phyloP scores from a whole-genome alignment of 192 early-diverging fungal genomes.

The Spizellomyces sp. region DNA sequence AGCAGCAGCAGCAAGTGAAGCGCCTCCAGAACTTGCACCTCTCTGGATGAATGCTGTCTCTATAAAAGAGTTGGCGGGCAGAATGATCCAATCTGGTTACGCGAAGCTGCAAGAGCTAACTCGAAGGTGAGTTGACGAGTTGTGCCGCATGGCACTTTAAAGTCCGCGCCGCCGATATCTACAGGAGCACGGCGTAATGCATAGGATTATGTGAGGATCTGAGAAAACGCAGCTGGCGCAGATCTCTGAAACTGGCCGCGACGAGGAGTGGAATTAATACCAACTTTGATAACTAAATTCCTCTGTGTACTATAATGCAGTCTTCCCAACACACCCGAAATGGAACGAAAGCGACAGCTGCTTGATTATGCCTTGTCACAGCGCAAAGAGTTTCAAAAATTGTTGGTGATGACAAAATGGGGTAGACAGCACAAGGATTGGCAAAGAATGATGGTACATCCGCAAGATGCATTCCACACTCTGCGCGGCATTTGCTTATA shows the following conservation, averaged over 20 bases:
- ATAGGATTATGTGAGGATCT: too few species aligned
- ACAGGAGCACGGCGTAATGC: too few species aligned
- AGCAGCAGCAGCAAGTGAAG: too few species aligned
- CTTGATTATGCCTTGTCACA: slow-evolving; percentile 10
- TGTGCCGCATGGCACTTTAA: neutral
- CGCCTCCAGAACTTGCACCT: too few species aligned
- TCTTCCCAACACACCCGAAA: neutral
- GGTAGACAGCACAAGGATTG: neutral
- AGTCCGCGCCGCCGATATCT: neutral
- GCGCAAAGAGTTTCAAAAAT: slow-evolving; percentile 11
- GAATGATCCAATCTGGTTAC: slow-evolving; percentile 18
- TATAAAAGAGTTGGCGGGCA: slow-evolving; percentile 15
- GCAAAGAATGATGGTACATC: too few species aligned
- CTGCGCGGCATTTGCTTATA: too few species aligned
- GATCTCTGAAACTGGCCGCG: neutral
- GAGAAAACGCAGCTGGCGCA: too few species aligned
- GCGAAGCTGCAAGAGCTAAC: slow-evolving; percentile 6
- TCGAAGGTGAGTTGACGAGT: slow-evolving; percentile 5
- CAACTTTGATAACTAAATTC: too few species aligned
- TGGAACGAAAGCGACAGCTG: slow-evolving; percentile 9
- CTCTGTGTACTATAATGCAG: neutral
- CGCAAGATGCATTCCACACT: neutral
- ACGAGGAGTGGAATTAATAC: too few species aligned
- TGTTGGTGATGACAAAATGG: neutral
- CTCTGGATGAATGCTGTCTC: slow-evolving; percentile 12